Conservation (phyloP, 768 basidiomycete genomes). For the Trametes elegans region DNA sequence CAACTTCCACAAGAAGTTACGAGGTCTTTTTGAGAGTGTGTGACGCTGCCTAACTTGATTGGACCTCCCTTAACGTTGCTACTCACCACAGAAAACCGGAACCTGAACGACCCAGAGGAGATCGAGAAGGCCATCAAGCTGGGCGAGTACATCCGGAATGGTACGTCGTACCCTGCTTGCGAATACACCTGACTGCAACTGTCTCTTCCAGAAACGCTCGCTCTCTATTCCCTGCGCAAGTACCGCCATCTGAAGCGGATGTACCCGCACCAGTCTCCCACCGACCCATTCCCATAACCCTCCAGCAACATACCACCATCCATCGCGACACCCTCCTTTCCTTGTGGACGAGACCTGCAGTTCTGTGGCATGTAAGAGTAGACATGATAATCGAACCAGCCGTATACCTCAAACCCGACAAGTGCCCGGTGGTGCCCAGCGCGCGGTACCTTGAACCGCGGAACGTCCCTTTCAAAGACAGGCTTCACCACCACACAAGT, state of each 20-base stretch:
- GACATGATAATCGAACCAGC: no score
- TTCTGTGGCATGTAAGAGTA: not conserved
- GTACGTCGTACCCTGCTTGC: constrained; percentile 37
- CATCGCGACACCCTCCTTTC: no score
- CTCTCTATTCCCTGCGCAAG: constrained; percentile 78
- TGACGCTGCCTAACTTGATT: not conserved
- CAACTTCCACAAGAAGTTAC: constrained; percentile 71
- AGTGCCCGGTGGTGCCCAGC: no score
- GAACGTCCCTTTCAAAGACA: no score
- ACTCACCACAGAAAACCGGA: constrained; percentile 54
- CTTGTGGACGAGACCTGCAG: no score
- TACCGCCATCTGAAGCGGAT: constrained; percentile 77
- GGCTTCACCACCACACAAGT: no score
- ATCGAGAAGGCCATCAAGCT: constrained; percentile 74
- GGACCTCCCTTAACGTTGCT: not conserved
- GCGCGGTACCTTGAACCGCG: no score
- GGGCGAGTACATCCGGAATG: constrained; percentile 85
- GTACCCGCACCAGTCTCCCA: constrained; percentile 41
- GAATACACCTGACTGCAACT: not conserved
- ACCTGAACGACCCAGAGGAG: constrained; percentile 62
- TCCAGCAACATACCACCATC: no score
- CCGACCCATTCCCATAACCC: constrained; percentile 14
- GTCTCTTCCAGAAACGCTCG: constrained; percentile 64
- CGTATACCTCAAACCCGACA: no score
- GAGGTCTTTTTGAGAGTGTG: constrained; percentile 73